Percentiles rank a stretch among this genome's conserved stretches.
Evolutionary conservation across 169 alveolate species (phyloP).

Genomic region (Plasmodium gonderi): DNA sequence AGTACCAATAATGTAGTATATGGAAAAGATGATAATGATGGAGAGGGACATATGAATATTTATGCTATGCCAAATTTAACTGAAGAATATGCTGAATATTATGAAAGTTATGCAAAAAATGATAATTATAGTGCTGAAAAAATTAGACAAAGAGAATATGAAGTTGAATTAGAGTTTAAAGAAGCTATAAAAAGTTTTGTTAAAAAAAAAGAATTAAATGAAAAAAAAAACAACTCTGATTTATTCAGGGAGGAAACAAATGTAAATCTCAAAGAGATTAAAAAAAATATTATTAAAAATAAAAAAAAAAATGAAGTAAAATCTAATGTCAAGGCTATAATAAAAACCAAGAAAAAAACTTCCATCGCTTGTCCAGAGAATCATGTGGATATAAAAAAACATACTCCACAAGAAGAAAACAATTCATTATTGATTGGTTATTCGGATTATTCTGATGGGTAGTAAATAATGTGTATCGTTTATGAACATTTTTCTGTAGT

Average conservation of each 20-base stretch:
- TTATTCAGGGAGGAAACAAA: conserved; percentile 12
- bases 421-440: conserved; percentile 35
- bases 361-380: not conserved
- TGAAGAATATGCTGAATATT: conserved; percentile 28
- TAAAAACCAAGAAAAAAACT: conserved; percentile 55
- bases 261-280: conserved; percentile 12
- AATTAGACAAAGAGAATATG: conserved; percentile 38
- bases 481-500: not conserved
- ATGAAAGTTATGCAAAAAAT: conserved; percentile 32
- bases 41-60: not conserved
- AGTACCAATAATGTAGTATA: not conserved
- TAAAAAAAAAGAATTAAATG: conserved; percentile 38
- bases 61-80: conserved; percentile 11
- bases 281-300: conserved; percentile 33
- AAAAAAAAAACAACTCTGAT: not conserved
- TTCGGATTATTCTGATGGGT: conserved; percentile 48
- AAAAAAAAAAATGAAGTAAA: conserved; percentile 12
- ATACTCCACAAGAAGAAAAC: not conserved
- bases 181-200: conserved; percentile 47
- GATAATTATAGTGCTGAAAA: conserved; percentile 43
- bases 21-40: not conserved
- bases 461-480: not conserved
- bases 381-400: not conserved
- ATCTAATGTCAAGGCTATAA: conserved; percentile 47
- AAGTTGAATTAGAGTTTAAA: conserved; percentile 32